Base-by-base conservation (phyloP, 2,329 filamentous ascomycete species). In the Venturiaceae sp. region DNA sequence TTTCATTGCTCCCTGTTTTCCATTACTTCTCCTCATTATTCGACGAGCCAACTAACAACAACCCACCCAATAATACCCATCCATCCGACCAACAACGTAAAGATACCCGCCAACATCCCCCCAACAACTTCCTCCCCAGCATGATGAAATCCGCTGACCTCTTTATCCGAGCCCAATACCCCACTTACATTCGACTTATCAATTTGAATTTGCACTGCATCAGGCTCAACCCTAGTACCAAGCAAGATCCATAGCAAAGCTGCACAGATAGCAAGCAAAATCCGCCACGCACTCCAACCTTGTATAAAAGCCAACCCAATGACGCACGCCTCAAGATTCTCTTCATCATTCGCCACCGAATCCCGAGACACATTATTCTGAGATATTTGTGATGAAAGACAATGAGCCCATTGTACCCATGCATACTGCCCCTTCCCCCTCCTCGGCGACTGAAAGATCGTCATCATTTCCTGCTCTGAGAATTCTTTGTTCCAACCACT, bases 361-460 rank as follows among this genome's bases (percentile, higher is more conserved):
- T n/a, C n/a, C n/a, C n/a, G n/a, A n/a, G n/a, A n/a, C n/a, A n/a
- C n/a, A n/a, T n/a, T n/a, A n/a, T n/a, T n/a, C n/a, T n/a, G n/a
- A n/a, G n/a, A n/a, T n/a, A n/a, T n/a, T n/a, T n/a, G n/a, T n/a
- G 44, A 14, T 8, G 71, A 68, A 3, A 73, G 47, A 11, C 71
- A 66, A 50, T 71, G 67, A 5, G 71, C 73, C 74, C 74, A 76
- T 47, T 74, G 68, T 14, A 77, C 74, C 67, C 75, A 76, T 11
- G 69, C 73, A 57, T 72, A 75, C 39, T 70, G 64, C 7, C 65
- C 68, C 53, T 69, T 69, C 0, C 72, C 75, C 1, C 62, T 60
- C 5, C 53, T 58, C 0, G 74, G 75, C 0, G 65, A 52, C 3
- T 60, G 61, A 60, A 71, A 76, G 5, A 72, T 63, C 3, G 64